A percentile compares a stretch with the other conserved stretches of the same genome.
phyloP scores from a whole-genome alignment of 2,329 filamentous ascomycete genomes.

The Diaporthe aspalathi region DNA sequence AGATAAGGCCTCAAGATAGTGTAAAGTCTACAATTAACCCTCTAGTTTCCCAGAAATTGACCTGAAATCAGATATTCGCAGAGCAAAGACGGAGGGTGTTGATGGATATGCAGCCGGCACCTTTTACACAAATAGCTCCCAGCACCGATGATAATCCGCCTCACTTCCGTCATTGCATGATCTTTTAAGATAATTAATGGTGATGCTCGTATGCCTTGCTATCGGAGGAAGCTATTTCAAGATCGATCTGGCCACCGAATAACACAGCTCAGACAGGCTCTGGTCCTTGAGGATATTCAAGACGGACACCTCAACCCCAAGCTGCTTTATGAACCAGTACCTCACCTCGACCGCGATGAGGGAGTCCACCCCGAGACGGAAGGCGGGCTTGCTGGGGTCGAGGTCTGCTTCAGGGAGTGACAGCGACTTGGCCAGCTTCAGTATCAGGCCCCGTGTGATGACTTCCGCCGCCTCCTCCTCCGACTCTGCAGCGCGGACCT shows the following conservation, averaged over 20 bases:
- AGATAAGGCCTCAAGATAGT: too few relatives aligned
- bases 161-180: too few relatives aligned
- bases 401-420: slow-evolving; percentile 42
- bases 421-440: slow-evolving; percentile 43
- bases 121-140: too few relatives aligned
- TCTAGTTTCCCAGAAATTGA: too few relatives aligned
- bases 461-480: slow-evolving; percentile 42
- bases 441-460: slow-evolving; percentile 43
- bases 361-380: slow-evolving; percentile 44
- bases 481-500: slow-evolving; percentile 41
- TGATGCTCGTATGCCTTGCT: too few relatives aligned
- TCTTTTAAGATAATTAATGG: too few relatives aligned
- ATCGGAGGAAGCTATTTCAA: neutral
- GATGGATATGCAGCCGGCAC: too few relatives aligned
- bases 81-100: too few relatives aligned
- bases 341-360: slow-evolving; percentile 44
- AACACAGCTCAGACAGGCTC: slow-evolving; percentile 11
- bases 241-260: neutral
- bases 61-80: too few relatives aligned
- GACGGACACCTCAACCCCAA: slow-evolving; percentile 42
- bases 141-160: too few relatives aligned
- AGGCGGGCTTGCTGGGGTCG: slow-evolving; percentile 41
- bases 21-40: too few relatives aligned
- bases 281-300: slow-evolving; percentile 48
- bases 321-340: slow-evolving; percentile 43